Conservation (phyloP, 2,329 filamentous ascomycete genomes). For the Phyllosticta citribraziliensis region DNA sequence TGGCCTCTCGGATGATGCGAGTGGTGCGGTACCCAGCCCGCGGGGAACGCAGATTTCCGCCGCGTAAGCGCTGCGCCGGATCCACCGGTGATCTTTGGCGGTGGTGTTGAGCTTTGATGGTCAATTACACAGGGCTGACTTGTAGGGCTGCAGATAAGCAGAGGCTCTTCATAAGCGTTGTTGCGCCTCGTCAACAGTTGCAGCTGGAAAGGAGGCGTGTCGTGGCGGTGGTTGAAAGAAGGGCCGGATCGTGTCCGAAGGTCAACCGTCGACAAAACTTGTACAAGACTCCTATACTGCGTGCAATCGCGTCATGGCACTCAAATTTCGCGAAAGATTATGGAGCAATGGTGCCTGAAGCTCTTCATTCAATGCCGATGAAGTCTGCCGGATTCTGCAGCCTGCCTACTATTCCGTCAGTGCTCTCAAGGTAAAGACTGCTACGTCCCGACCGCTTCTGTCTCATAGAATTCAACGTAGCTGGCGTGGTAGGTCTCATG, state of each 20-base stretch:
- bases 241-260: not conserved
- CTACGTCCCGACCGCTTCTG: not conserved
- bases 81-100: not conserved
- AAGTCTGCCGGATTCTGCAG: not conserved
- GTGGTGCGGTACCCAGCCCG: not conserved
- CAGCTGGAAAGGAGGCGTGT: not conserved
- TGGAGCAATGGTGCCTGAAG: not conserved
- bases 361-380: not conserved
- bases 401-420: not conserved
- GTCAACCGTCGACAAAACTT: not conserved
- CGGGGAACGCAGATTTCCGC: not conserved
- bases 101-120: not conserved
- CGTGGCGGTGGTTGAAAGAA: not conserved
- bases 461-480: not conserved
- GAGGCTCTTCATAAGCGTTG: not conserved
- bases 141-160: not conserved
- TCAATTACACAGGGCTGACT: not conserved
- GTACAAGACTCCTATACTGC: not conserved
- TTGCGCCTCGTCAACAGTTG: not conserved
- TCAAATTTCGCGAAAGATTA: not conserved
- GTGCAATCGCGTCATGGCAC: not conserved
- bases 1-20: not conserved
- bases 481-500: not conserved
- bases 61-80: constrained; percentile 8
- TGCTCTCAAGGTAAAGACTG: not conserved